These are phyloP conservation scores for Boletus huronensis DNA, from an alignment of 768 basidiomycete species.

Conservation along the genomic window DNA sequence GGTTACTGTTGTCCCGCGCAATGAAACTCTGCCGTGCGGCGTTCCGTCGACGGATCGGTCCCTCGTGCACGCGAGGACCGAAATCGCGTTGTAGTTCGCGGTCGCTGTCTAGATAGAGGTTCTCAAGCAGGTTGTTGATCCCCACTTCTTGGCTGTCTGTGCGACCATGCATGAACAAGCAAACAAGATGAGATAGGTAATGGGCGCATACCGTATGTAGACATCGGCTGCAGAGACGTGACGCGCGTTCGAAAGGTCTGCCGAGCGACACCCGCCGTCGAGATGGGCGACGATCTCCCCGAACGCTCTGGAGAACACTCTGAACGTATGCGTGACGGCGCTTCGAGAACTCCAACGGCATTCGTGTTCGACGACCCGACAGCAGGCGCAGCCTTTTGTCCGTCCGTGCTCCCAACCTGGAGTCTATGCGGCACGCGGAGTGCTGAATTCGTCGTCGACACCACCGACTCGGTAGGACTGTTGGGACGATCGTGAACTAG, in stretches of 20 bases:
- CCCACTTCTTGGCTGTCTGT: slow-evolving; percentile 88
- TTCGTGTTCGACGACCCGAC: slow-evolving; percentile 82
- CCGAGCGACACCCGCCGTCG: slow-evolving; percentile 54
- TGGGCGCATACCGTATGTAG: slow-evolving; percentile 60
- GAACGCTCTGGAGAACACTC: slow-evolving; percentile 71
- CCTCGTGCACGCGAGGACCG: slow-evolving; percentile 82
- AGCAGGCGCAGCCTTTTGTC: slow-evolving; percentile 86
- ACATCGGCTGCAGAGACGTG: slow-evolving; percentile 57
- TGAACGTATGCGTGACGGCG: slow-evolving; percentile 61
- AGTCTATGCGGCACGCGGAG: slow-evolving; percentile 57
- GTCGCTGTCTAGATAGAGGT: slow-evolving; percentile 82
- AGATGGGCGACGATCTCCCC: slow-evolving; percentile 74
- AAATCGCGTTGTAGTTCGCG: slow-evolving; percentile 88
- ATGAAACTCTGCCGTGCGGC: slow-evolving; percentile 65
- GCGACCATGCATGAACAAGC: background rate
- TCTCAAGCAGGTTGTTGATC: slow-evolving; percentile 85
- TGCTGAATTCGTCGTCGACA: slow-evolving; percentile 67
- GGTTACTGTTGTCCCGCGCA: slow-evolving; percentile 56
- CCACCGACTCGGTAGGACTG: slow-evolving; percentile 81
- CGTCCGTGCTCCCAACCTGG: slow-evolving; percentile 69
- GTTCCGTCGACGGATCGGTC: slow-evolving; percentile 74
- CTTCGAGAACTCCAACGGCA: slow-evolving; percentile 78
- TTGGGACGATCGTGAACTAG: slow-evolving; percentile 50
- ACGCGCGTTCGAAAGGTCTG: slow-evolving; percentile 46
- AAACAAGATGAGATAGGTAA: background rate